Evolutionary conservation across 2,329 filamentous ascomycete species (phyloP).

Genomic region (Ascochyta rabiei): DNA sequence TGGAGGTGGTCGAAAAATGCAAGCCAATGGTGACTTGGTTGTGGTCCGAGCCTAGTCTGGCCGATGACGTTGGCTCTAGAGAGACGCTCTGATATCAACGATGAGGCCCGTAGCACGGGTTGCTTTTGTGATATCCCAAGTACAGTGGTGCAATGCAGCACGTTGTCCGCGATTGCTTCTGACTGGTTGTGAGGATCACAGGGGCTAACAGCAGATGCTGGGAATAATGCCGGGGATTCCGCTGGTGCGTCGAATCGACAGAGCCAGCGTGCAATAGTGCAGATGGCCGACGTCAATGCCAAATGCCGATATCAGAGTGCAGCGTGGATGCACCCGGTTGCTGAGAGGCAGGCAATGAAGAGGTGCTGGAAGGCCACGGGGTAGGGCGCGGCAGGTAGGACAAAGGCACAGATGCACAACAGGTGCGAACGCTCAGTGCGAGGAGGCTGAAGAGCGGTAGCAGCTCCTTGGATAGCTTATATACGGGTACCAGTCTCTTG

Average conservation of each 20-base stretch:
- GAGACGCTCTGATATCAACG: not conserved
- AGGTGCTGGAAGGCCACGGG: constrained; percentile 1
- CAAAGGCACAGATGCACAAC: constrained; percentile 10
- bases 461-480: constrained; percentile 18
- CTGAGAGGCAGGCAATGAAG: not conserved
- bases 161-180: constrained; percentile 22
- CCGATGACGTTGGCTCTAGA: constrained; percentile 14
- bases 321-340: constrained; percentile 4
- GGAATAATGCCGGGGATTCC: constrained; percentile 24
- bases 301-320: constrained; percentile 4
- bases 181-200: constrained; percentile 24
- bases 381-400: constrained; percentile 1
- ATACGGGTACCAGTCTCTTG: constrained; percentile 21
- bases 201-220: constrained; percentile 20
- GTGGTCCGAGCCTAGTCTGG: constrained; percentile 14
- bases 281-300: constrained; percentile 1
- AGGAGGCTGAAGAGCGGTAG: constrained; percentile 6
- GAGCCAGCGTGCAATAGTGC: constrained; percentile 3
- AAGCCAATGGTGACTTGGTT: constrained; percentile 3
- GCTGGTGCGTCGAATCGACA: constrained; percentile 10
- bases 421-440: constrained; percentile 12
- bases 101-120: constrained; percentile 6
- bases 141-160: constrained; percentile 21
- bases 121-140: constrained; percentile 6
- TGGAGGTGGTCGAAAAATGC: not conserved